Evolutionary conservation across 1,284 basidiomycete genomes (phyloP).

Genomic region (Trametes versicolor): DNA sequence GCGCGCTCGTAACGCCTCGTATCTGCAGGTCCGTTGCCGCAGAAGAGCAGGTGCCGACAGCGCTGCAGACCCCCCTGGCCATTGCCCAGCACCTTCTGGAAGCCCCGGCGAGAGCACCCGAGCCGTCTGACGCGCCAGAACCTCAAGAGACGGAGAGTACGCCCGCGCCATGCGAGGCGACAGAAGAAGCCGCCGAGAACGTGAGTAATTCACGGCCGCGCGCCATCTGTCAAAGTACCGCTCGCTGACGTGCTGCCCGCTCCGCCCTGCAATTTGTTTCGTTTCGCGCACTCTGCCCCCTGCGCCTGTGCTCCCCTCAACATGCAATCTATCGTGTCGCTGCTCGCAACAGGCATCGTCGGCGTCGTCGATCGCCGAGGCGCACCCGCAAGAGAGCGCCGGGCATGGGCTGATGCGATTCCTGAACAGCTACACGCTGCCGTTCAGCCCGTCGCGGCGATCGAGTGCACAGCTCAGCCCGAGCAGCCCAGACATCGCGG

Average conservation of each 20-base stretch:
- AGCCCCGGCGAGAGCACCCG: slow-evolving; percentile 39
- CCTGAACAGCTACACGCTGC: slow-evolving; percentile 54
- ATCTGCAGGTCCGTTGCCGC: slow-evolving; percentile 51
- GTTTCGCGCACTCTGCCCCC: slow-evolving; percentile 1
- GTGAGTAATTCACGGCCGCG: slow-evolving; percentile 36
- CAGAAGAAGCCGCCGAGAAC: slow-evolving; percentile 39
- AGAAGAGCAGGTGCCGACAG: slow-evolving; percentile 64
- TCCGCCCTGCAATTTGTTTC: background rate
- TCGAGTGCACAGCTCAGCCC: slow-evolving; percentile 33
- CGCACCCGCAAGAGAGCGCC: slow-evolving; percentile 36
- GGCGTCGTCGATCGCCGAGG: slow-evolving; percentile 32
- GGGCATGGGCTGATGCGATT: slow-evolving; percentile 53
- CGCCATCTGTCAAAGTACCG: slow-evolving; percentile 27
- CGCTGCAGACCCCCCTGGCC: slow-evolving; percentile 70
- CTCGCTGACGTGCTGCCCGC: slow-evolving; percentile 27
- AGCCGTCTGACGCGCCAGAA: slow-evolving; percentile 42
- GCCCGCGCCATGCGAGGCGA: slow-evolving; percentile 38
- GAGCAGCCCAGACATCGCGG: slow-evolving; percentile 17
- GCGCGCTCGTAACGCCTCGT: slow-evolving; percentile 15
- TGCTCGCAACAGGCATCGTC: slow-evolving; percentile 26
- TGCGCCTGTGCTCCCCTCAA: slow-evolving; percentile 16
- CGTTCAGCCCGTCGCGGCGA: slow-evolving; percentile 46
- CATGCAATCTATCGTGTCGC: slow-evolving; percentile 5
- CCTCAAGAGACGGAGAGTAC: slow-evolving; percentile 45
- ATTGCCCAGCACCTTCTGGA: slow-evolving; percentile 69